A percentile compares a stretch with the other conserved stretches of the same genome.
Evolutionary conservation across 73 alveolate species (phyloP).

Genomic region (Paramecium tetraurelia): DNA sequence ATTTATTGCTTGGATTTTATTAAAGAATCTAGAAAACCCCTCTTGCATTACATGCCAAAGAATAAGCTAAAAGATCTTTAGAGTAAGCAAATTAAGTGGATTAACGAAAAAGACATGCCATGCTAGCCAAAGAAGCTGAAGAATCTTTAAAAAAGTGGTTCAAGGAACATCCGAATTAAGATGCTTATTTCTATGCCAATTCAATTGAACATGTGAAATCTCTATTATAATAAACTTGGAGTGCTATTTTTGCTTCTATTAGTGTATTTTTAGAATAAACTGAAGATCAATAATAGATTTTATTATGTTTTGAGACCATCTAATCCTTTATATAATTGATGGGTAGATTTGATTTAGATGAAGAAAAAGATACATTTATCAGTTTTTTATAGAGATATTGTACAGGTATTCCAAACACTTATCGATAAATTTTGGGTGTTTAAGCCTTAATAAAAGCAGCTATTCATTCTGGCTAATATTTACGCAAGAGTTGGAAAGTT

Average conservation of each 20-base stretch:
- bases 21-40: conserved; percentile 85
- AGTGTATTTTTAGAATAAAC: conserved; percentile 79
- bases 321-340: conserved; percentile 70
- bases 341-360: conserved; percentile 71
- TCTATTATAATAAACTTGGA: conserved; percentile 78
- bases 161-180: conserved; percentile 64
- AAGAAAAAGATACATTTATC: conserved; percentile 79
- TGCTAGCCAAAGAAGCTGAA: conserved; percentile 79
- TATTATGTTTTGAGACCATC: conserved; percentile 76
- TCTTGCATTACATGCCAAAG: conserved; percentile 89
- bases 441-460: conserved; percentile 74
- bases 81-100: conserved; percentile 69
- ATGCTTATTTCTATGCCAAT: conserved; percentile 61
- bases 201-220: conserved; percentile 76
- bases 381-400: conserved; percentile 76
- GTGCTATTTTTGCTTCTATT: conserved; percentile 82
- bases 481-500: conserved; percentile 71
- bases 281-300: conserved; percentile 65
- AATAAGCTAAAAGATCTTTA: conserved; percentile 84
- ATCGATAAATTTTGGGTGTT: conserved; percentile 73
- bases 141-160: conserved; percentile 84
- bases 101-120: conserved; percentile 79
- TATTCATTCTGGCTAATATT: conserved; percentile 69
- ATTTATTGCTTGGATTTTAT: conserved; percentile 81
- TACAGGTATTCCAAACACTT: conserved; percentile 54